Percentiles rank a stretch among this genome's conserved stretches.
Conservation (phyloP, 352 stramenopile species). For the Achlya hypogyna region DNA sequence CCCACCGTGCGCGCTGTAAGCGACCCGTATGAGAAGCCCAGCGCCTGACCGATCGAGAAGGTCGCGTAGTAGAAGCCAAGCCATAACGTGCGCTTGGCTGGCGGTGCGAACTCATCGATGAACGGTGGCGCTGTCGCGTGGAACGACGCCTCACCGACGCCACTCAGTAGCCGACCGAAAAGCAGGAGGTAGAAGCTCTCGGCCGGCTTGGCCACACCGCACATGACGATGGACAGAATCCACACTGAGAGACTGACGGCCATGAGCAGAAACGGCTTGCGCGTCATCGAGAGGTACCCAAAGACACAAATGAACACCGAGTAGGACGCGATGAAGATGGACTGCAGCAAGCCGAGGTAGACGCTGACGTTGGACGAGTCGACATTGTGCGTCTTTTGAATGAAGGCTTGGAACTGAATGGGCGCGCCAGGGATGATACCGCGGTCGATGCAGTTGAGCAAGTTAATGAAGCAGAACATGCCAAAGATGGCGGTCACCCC, state of each 20-base stretch:
- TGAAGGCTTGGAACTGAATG: constrained; percentile 48
- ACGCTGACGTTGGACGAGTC: not conserved
- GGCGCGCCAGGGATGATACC: too few species aligned
- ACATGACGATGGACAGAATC: constrained; percentile 82
- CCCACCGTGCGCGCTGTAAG: constrained; percentile 32
- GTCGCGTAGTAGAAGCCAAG: constrained; percentile 89
- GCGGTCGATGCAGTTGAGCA: constrained; percentile 55
- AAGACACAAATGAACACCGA: constrained; percentile 85
- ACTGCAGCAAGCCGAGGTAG: constrained; percentile 39
- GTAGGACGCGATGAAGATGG: constrained; percentile 93
- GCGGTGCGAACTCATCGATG: constrained; percentile 81
- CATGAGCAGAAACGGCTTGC: constrained; percentile 86
- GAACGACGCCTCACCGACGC: constrained; percentile 88
- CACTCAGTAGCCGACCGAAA: constrained; percentile 72
- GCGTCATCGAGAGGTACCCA: constrained; percentile 79
- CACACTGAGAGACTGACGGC: constrained; percentile 81
- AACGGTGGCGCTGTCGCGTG: constrained; percentile 88
- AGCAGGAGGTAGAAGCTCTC: constrained; percentile 87
- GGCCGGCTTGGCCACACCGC: constrained; percentile 53
- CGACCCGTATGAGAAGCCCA: constrained; percentile 86
- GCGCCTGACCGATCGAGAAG: constrained; percentile 83
- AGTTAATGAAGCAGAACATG: constrained; percentile 26
- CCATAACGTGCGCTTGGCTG: constrained; percentile 64
- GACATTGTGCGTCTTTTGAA: constrained; percentile 20
- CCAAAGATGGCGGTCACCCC: too few species aligned